These are phyloP conservation scores for Melaleuca quinquenervia DNA, from an alignment of 345 rosid species.

Conservation along the genomic window DNA sequence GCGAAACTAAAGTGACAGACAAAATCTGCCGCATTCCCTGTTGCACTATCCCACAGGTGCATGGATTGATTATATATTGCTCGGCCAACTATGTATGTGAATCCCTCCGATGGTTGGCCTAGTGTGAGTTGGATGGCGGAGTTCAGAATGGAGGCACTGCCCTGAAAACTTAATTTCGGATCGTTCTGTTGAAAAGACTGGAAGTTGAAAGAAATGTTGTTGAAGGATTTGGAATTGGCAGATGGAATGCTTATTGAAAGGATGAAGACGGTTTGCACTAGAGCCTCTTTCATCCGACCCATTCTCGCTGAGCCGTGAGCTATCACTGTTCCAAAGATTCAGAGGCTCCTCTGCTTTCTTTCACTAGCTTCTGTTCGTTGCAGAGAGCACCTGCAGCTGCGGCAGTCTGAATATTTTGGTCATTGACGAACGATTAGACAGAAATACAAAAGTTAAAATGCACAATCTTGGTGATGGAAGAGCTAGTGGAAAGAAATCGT, in stretches of 20 bases:
- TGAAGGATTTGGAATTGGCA: background rate
- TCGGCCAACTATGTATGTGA: background rate
- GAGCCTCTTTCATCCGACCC: background rate
- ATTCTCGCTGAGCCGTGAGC: background rate
- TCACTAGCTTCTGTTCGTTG: background rate
- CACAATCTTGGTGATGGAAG: background rate
- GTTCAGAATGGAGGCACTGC: background rate
- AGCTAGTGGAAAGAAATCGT: background rate
- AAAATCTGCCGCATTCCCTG: constrained; percentile 9
- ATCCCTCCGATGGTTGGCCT: background rate
- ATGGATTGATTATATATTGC: constrained; percentile 1
- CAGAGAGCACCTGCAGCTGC: background rate
- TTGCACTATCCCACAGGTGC: constrained; percentile 11
- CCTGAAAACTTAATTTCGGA: background rate
- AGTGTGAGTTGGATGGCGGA: background rate
- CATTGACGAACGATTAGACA: background rate
- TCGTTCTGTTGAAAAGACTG: background rate
- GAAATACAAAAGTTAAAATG: background rate
- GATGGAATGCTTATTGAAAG: background rate
- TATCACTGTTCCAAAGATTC: background rate
- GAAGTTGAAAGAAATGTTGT: background rate
- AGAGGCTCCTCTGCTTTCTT: background rate
- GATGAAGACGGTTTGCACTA: background rate
- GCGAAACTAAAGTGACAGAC: constrained; percentile 8
- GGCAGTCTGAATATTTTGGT: background rate